Evolutionary conservation across 2,329 filamentous ascomycete species (phyloP).

Genomic region (Dactylellina haptotyla): DNA sequence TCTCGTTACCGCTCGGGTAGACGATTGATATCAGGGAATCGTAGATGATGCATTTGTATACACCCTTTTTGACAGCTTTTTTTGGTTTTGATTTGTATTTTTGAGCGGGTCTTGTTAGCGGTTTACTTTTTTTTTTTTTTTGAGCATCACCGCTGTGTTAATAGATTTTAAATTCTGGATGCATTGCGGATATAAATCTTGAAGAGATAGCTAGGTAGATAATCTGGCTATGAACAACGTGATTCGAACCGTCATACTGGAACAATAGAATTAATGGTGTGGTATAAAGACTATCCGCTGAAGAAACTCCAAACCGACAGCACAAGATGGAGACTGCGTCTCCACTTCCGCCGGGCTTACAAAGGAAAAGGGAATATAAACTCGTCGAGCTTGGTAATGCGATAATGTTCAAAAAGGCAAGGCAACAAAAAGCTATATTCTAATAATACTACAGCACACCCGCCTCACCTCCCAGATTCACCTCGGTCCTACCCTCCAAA

Average conservation of each 20-base stretch:
- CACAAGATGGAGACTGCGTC: too few species aligned
- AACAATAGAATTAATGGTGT: background rate
- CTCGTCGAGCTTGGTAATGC: too few species aligned
- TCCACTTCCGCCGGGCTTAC: too few species aligned
- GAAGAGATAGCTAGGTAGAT: too few species aligned
- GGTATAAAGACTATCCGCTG: background rate
- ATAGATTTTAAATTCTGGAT: background rate
- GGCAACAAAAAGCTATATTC: background rate
- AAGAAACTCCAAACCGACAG: too few species aligned
- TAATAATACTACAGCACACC: slow-evolving; percentile 63
- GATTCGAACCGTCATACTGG: too few species aligned
- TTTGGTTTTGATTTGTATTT: background rate
- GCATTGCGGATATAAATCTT: background rate
- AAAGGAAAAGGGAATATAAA: too few species aligned
- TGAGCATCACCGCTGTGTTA: background rate
- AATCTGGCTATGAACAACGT: too few species aligned
- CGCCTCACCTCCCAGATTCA: slow-evolving; percentile 69
- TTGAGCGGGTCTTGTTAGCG: background rate
- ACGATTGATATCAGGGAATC: background rate
- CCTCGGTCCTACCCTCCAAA: slow-evolving; percentile 67
- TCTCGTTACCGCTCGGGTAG: background rate
- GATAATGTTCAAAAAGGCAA: too few species aligned
- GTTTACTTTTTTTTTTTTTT: background rate
- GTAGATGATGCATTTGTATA: background rate
- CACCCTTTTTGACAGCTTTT: background rate